A percentile compares a stretch with the other conserved stretches of the same genome.
These are phyloP conservation scores for Phycomyces nitens DNA, from an alignment of 192 early-diverging fungal species.

Conservation along the genomic window DNA sequence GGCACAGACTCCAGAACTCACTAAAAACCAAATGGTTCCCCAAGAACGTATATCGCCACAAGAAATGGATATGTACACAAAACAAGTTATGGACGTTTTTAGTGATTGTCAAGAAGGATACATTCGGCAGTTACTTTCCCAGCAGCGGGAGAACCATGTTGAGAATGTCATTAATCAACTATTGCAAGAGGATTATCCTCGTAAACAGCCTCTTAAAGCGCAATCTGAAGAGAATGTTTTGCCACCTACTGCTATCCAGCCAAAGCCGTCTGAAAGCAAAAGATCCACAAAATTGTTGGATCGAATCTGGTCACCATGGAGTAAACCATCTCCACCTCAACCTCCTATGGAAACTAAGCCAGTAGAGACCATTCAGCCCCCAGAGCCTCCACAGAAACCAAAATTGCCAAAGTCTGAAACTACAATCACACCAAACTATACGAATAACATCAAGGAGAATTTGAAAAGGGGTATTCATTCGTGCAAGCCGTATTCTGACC, in stretches of 20 bases:
- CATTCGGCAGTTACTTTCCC: slow-evolving; percentile 47
- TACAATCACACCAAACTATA: slow-evolving; percentile 34
- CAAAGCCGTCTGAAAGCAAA: not conserved
- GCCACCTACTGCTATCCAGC: not conserved
- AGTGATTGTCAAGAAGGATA: slow-evolving; percentile 60
- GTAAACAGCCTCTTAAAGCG: slow-evolving; percentile 8
- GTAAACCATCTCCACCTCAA: slow-evolving; percentile 1
- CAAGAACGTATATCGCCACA: slow-evolving; percentile 21
- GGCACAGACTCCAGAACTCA: slow-evolving; percentile 11
- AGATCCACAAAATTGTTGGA: slow-evolving; percentile 1
- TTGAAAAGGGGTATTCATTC: slow-evolving; percentile 32
- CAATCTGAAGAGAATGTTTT: not conserved
- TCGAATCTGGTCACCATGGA: slow-evolving; percentile 16
- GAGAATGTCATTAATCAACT: slow-evolving; percentile 57
- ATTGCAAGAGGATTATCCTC: slow-evolving; percentile 56
- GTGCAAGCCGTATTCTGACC: slow-evolving; percentile 33
- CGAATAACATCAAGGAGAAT: slow-evolving; percentile 24
- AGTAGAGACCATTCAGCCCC: not conserved
- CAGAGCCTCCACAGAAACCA: slow-evolving; percentile 2
- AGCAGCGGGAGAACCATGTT: slow-evolving; percentile 49
- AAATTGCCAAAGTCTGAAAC: slow-evolving; percentile 17
- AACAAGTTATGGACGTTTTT: slow-evolving; percentile 54
- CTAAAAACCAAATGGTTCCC: slow-evolving; percentile 5
- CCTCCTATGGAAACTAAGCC: slow-evolving; percentile 2
- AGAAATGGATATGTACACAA: slow-evolving; percentile 27